These are phyloP conservation scores for Puccinia polysora DNA, from an alignment of 1,284 basidiomycete species.

Conservation along the genomic window DNA sequence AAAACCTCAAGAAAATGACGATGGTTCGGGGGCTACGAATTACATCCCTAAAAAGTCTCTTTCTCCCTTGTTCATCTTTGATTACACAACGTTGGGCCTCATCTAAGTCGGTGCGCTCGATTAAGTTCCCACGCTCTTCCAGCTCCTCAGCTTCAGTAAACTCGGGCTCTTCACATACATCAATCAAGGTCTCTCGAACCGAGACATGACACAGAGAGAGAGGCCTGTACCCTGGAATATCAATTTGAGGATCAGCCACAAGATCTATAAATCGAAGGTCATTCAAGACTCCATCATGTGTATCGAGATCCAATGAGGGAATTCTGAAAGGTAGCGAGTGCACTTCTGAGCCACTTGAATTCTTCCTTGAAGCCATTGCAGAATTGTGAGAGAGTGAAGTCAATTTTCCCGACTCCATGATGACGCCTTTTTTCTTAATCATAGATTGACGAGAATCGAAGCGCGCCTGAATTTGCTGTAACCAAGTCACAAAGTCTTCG, in stretches of 20 bases:
- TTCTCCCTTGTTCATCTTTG: slow-evolving; percentile 14
- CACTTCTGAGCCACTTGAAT: not conserved
- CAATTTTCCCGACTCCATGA: not conserved
- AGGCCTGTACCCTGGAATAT: not conserved
- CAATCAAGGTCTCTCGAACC: not conserved
- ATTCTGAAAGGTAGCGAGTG: not conserved
- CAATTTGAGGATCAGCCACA: not conserved
- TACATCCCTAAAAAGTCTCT: slow-evolving; percentile 14
- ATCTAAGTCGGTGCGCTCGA: not conserved
- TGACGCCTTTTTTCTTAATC: not conserved
- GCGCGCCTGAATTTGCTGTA: slow-evolving; percentile 4
- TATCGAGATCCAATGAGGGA: not conserved
- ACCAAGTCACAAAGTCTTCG: slow-evolving; percentile 15
- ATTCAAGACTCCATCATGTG: not conserved
- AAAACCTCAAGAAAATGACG: slow-evolving; percentile 29
- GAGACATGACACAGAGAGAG: not conserved
- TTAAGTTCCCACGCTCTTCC: not conserved
- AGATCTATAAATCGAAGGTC: not conserved
- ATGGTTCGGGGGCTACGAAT: not conserved
- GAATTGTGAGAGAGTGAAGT: not conserved
- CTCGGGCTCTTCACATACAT: not conserved
- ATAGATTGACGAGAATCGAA: not conserved
- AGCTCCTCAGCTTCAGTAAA: slow-evolving; percentile 12
- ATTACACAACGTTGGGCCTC: slow-evolving; percentile 4
- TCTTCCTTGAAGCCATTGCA: not conserved